A percentile compares a stretch with the other conserved stretches of the same genome.
Evolutionary conservation across 108 stramenopile species (phyloP).

Genomic region (Ochromonas danica): DNA sequence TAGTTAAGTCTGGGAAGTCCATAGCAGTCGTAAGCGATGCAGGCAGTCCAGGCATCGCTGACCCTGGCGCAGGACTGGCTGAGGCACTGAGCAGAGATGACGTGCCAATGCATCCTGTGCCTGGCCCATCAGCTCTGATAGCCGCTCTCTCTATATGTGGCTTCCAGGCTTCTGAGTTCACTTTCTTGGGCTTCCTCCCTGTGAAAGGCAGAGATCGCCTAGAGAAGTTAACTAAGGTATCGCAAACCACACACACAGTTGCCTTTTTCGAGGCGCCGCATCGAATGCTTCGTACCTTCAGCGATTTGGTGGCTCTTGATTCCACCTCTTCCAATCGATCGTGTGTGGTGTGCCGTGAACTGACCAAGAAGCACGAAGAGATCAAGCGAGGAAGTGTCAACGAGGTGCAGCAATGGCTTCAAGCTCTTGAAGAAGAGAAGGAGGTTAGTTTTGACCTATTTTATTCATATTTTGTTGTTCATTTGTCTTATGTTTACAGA

Average conservation of each 20-base stretch:
- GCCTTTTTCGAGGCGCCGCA: conserved; percentile 5
- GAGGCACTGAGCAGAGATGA: neutral
- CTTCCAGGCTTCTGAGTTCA: neutral
- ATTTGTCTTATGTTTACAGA: neutral
- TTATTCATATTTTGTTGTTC: neutral
- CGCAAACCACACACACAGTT: neutral
- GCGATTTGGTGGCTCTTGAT: neutral
- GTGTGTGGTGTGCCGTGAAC: conserved; percentile 1
- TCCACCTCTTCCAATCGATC: neutral
- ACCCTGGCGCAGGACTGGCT: neutral
- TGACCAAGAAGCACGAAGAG: conserved; percentile 19
- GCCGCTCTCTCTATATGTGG: conserved; percentile 1
- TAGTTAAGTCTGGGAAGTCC: neutral
- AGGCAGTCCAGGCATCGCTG: neutral
- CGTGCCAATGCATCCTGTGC: neutral
- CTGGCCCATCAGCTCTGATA: neutral
- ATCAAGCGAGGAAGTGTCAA: neutral
- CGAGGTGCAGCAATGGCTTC: neutral
- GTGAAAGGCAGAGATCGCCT: neutral
- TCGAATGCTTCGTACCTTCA: neutral
- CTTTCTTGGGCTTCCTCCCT: neutral
- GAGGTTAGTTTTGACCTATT: neutral
- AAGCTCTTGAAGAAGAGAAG: neutral
- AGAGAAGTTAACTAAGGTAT: neutral
- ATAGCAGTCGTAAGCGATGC: conserved; percentile 25